phyloP scores from a whole-genome alignment of 306 rosid species.

The Quercus gilva region DNA sequence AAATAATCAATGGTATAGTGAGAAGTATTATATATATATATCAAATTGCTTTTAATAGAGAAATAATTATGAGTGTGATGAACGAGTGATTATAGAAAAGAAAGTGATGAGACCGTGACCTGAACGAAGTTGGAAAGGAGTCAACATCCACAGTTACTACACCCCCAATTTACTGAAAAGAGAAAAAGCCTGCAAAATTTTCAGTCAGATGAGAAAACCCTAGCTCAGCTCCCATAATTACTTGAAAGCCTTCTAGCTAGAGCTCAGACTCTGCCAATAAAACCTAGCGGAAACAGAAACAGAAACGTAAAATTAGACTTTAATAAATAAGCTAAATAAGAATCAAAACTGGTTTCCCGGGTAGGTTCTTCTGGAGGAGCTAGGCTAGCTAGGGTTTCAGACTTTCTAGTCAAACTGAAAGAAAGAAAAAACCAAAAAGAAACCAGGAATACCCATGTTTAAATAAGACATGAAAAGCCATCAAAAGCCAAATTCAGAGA shows the following conservation, averaged over 20 bases:
- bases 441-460: not conserved
- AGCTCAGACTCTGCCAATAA: slow-evolving; percentile 22
- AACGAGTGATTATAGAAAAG: slow-evolving; percentile 15
- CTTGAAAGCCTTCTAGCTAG: slow-evolving; percentile 31
- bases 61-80: slow-evolving; percentile 17
- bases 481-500: not conserved
- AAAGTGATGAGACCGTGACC: slow-evolving; percentile 36
- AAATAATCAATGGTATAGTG: not conserved
- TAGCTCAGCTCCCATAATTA: slow-evolving; percentile 13
- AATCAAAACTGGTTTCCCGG: not conserved
- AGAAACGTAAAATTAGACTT: not conserved
- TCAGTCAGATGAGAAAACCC: slow-evolving; percentile 52
- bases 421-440: not conserved
- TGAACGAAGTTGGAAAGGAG: slow-evolving; percentile 36
- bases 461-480: not conserved
- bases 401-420: not conserved
- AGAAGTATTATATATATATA: not conserved
- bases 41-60: slow-evolving; percentile 23
- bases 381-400: not conserved
- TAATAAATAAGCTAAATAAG: not conserved
- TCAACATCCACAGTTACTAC: slow-evolving; percentile 58
- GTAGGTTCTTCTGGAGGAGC: not conserved
- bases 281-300: not conserved
- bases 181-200: slow-evolving; percentile 24
- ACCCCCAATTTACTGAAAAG: slow-evolving; percentile 40